Evolutionary conservation across 768 basidiomycete species (phyloP).

Genomic region (Pleurotus tuber-regium): DNA sequence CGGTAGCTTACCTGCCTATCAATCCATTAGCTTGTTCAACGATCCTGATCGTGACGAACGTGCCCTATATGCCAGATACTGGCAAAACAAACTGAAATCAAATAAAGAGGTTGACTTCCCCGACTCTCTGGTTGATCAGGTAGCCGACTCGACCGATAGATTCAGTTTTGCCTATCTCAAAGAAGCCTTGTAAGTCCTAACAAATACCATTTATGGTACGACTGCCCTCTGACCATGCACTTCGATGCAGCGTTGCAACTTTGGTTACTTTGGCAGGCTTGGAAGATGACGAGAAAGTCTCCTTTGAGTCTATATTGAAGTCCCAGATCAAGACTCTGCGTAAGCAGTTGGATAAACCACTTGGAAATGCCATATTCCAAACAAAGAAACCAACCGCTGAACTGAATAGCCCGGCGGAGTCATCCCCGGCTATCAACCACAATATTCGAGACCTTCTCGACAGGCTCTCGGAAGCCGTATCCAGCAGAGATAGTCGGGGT

Average conservation of each 20-base stretch:
- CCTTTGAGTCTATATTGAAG: slow-evolving; percentile 52
- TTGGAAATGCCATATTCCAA: not conserved
- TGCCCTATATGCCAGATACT: slow-evolving; percentile 67
- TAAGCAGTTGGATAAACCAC: slow-evolving; percentile 59
- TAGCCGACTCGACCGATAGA: slow-evolving; percentile 56
- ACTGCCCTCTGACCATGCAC: no score
- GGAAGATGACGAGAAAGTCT: slow-evolving; percentile 43
- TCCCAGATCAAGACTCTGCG: slow-evolving; percentile 59
- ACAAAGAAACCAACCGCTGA: slow-evolving; percentile 5
- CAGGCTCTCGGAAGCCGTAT: slow-evolving; percentile 12
- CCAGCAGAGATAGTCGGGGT: not conserved
- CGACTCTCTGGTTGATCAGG: slow-evolving; percentile 55
- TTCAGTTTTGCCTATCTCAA: slow-evolving; percentile 91
- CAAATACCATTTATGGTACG: no score
- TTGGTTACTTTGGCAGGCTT: slow-evolving; percentile 63
- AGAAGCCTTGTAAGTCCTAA: slow-evolving; percentile 80
- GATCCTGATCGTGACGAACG: slow-evolving; percentile 68
- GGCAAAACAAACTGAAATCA: slow-evolving; percentile 71
- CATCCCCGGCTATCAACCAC: slow-evolving; percentile 7
- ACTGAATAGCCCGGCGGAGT: not conserved
- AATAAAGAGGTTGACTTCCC: slow-evolving; percentile 69
- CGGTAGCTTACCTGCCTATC: not conserved
- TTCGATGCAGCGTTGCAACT: slow-evolving; percentile 56
- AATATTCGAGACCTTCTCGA: slow-evolving; percentile 18
- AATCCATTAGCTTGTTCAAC: slow-evolving; percentile 60